Evolutionary conservation across 306 rosid genomes (phyloP).

Genomic region (Calophaca sinica): DNA sequence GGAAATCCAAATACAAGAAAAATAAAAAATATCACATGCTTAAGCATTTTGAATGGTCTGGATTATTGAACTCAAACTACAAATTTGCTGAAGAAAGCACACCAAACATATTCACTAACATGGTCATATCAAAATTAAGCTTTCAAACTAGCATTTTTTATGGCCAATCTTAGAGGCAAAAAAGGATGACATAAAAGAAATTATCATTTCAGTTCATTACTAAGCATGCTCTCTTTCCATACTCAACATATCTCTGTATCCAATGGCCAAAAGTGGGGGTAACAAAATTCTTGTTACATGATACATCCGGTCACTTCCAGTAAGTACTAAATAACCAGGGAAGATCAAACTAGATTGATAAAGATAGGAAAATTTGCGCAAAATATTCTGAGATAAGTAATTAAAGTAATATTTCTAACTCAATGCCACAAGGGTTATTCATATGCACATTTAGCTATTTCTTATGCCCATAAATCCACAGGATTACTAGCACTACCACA

Average conservation of each 20-base stretch:
- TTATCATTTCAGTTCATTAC: slow-evolving; percentile 8
- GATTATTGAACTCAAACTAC: neutral
- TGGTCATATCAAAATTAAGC: slow-evolving; percentile 3
- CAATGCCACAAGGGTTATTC: neutral
- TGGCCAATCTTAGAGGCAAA: neutral
- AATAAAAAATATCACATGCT: too few species aligned
- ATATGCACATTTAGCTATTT: neutral
- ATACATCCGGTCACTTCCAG: neutral
- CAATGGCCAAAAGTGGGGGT: neutral
- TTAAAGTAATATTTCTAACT: neutral
- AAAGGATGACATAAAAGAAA: neutral
- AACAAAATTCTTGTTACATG: neutral
- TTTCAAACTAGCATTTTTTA: neutral
- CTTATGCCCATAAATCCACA: neutral
- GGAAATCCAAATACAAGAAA: too few species aligned
- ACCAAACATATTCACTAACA: neutral
- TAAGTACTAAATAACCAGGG: neutral
- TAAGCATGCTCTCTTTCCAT: neutral
- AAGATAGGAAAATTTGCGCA: neutral
- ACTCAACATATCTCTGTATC: neutral
- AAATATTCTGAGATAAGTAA: neutral
- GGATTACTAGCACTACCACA: neutral
- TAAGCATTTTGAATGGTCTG: too few species aligned
- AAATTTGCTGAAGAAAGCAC: neutral
- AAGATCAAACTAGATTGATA: neutral